Evolutionary conservation across 495 filamentous ascomycete species (phyloP).

Genomic region (Haplographium delicatum): DNA sequence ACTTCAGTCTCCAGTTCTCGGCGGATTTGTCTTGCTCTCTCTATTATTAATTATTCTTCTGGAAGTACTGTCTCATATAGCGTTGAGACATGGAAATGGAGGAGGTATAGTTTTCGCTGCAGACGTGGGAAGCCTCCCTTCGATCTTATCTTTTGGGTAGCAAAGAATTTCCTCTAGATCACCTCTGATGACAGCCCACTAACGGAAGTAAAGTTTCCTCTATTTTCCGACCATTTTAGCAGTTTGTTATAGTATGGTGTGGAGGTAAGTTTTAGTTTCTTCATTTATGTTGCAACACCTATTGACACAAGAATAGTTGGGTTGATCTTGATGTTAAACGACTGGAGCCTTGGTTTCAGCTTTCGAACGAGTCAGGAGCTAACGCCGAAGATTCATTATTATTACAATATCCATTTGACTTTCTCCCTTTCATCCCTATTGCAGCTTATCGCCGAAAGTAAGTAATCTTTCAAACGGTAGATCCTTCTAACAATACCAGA

Average conservation of each 20-base stretch:
- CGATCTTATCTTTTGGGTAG: not conserved
- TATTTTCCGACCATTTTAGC: conserved; percentile 39
- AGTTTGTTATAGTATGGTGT: conserved; percentile 38
- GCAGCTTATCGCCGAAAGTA: too few species aligned
- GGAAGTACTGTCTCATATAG: conserved; percentile 24
- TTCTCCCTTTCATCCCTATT: conserved; percentile 41
- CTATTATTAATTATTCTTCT: conserved; percentile 28
- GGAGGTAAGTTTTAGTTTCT: conserved; percentile 34
- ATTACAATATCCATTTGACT: conserved; percentile 44
- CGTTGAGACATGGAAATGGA: conserved; percentile 14
- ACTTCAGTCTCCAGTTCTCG: conserved; percentile 28
- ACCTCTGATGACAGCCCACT: too few species aligned
- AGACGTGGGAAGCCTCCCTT: conserved; percentile 23
- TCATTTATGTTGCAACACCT: too few species aligned
- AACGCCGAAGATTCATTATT: conserved; percentile 34
- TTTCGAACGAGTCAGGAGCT: conserved; percentile 37
- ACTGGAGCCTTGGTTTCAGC: conserved; percentile 42
- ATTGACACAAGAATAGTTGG: too few species aligned
- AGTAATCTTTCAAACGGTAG: too few species aligned
- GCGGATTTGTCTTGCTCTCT: conserved; percentile 19
- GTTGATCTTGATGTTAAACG: conserved; percentile 40
- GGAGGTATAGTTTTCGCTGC: conserved; percentile 34
- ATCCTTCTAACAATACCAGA: too few species aligned
- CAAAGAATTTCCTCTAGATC: too few species aligned
- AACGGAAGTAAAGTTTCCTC: too few species aligned